phyloP scores from a whole-genome alignment of 306 rosid species.

The Begonia peltatifolia region DNA sequence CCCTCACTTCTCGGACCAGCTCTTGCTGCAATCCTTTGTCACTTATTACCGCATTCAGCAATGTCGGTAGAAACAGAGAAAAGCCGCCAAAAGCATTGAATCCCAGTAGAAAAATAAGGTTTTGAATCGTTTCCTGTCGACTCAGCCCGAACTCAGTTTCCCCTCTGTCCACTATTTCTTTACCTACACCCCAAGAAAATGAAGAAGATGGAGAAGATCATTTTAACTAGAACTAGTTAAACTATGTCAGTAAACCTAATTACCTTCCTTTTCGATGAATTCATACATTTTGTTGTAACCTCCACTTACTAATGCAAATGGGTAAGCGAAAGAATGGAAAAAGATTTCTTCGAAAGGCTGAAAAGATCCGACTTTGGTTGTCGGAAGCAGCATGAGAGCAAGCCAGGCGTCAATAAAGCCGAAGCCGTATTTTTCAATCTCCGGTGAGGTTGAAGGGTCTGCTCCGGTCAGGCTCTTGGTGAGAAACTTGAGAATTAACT shows the following conservation, averaged over 20 bases:
- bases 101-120: conserved; percentile 63
- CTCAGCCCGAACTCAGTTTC: conserved; percentile 48
- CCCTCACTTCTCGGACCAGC: conserved; percentile 45
- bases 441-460: conserved; percentile 42
- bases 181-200: conserved; percentile 19
- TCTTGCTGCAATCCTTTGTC: conserved; percentile 41
- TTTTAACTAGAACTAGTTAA: too few relatives aligned
- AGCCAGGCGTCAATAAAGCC: conserved; percentile 59
- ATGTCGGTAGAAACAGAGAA: conserved; percentile 47
- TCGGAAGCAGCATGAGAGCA: conserved; percentile 73
- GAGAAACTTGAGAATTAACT: conserved; percentile 44
- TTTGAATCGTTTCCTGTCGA: conserved; percentile 53
- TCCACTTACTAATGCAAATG: conserved; percentile 51
- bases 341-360: conserved; percentile 86
- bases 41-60: conserved; percentile 24
- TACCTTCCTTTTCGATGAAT: conserved; percentile 49
- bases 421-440: conserved; percentile 42
- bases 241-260: neutral
- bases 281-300: conserved; percentile 43
- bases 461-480: conserved; percentile 44
- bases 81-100: conserved; percentile 91
- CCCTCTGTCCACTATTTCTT: conserved; percentile 43
- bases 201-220: too few relatives aligned
- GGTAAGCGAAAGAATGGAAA: conserved; percentile 72
- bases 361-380: conserved; percentile 32